Percentiles rank a stretch among this genome's conserved stretches.
Evolutionary conservation across 2,329 filamentous ascomycete species (phyloP).

Genomic region (Diaporthe velutina): DNA sequence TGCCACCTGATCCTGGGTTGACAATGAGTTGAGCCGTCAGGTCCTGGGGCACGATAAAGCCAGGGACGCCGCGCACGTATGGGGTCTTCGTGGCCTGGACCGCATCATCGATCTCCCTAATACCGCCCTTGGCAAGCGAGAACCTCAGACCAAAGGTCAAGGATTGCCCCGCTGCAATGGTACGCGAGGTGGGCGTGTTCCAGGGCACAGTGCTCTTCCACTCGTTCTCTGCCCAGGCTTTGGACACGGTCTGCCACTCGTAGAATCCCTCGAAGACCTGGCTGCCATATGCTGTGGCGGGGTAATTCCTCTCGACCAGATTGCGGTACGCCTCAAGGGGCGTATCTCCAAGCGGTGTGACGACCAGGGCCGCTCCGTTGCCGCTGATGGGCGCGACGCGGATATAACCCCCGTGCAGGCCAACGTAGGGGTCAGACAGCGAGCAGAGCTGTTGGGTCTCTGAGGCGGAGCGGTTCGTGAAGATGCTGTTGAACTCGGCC

Average conservation of each 20-base stretch:
- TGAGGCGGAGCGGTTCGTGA: constrained; percentile 61
- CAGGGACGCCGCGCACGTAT: constrained; percentile 65
- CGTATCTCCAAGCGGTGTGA: constrained; percentile 63
- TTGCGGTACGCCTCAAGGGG: constrained; percentile 68
- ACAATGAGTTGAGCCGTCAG: constrained; percentile 60
- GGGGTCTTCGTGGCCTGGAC: constrained; percentile 59
- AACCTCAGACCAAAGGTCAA: constrained; percentile 66
- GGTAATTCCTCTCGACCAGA: constrained; percentile 58
- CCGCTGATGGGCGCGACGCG: constrained; percentile 66
- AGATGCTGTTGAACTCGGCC: constrained; percentile 73
- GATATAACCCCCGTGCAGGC: constrained; percentile 69
- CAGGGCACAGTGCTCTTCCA: constrained; percentile 65
- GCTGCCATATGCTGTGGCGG: constrained; percentile 58
- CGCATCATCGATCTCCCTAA: constrained; percentile 61
- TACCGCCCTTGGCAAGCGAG: constrained; percentile 56
- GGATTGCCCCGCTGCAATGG: constrained; percentile 57
- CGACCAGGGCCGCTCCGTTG: constrained; percentile 64
- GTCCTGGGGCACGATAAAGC: constrained; percentile 65
- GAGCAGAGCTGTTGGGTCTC: constrained; percentile 66
- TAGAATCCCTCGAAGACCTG: constrained; percentile 73
- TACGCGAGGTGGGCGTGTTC: constrained; percentile 65
- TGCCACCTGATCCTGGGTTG: constrained; percentile 52
- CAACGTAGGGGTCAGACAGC: constrained; percentile 71
- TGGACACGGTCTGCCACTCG: constrained; percentile 68
- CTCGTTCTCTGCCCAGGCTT: constrained; percentile 68